A percentile compares a stretch with the other conserved stretches of the same genome.
These are phyloP conservation scores for Biscogniauxia mediterranea DNA, from an alignment of 2,329 filamentous ascomycete species.

Conservation along the genomic window DNA sequence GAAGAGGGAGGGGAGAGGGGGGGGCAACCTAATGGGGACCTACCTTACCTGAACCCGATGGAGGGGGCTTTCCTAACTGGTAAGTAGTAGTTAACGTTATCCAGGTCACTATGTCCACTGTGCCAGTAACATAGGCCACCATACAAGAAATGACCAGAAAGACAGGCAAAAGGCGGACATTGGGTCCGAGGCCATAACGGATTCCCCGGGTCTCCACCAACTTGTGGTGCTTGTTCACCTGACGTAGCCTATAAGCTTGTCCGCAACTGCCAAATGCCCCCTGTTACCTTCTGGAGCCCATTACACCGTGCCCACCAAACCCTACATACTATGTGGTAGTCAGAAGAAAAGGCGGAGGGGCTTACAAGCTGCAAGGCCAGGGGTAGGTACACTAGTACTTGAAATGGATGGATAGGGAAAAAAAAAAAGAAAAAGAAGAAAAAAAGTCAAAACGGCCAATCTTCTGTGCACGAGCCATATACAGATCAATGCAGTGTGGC, in stretches of 20 bases:
- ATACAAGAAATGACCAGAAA: neutral
- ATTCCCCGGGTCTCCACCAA: neutral
- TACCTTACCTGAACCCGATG: too few species aligned
- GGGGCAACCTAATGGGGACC: constrained; percentile 6
- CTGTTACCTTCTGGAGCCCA: neutral
- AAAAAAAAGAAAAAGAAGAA: too few species aligned
- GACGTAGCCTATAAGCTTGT: neutral
- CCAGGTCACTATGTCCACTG: neutral
- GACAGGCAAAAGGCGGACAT: neutral
- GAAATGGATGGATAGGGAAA: neutral
- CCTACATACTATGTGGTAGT: neutral
- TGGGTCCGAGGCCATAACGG: neutral
- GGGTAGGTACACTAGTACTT: neutral
- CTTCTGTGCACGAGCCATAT: neutral
- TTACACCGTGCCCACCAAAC: neutral
- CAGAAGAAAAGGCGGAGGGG: neutral
- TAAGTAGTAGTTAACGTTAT: too few species aligned
- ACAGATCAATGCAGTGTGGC: neutral
- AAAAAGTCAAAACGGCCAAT: too few species aligned
- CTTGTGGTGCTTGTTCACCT: neutral
- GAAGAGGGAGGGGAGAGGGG: constrained; percentile 12
- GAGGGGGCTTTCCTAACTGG: neutral
- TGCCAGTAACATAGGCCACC: neutral
- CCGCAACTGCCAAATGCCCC: neutral
- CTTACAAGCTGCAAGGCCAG: neutral